Percentiles rank a stretch among this genome's conserved stretches.
Conservation (phyloP, 306 rosid species). For the Inga oerstediana region DNA sequence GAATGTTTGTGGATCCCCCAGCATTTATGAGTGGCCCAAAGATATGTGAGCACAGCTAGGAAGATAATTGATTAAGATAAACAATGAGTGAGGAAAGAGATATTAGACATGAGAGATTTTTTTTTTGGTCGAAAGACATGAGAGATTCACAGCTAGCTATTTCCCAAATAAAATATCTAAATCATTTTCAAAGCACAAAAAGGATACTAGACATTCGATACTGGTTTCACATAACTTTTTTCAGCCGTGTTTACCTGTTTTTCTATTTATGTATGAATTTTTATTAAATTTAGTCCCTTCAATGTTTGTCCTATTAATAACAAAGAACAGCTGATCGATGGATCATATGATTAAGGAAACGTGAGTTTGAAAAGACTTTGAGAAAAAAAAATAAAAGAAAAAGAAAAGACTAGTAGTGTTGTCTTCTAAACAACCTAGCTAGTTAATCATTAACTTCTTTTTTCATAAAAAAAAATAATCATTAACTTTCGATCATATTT, state of each 20-base stretch:
- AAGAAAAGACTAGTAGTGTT: neutral
- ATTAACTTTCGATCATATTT: neutral
- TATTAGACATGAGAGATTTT: neutral
- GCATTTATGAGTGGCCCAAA: constrained; percentile 3
- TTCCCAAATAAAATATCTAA: constrained; percentile 1
- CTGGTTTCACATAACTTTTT: neutral
- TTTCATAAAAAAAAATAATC: neutral
- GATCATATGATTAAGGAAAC: neutral
- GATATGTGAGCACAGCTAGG: neutral
- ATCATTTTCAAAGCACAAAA: neutral
- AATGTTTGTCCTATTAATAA: neutral
- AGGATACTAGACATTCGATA: neutral
- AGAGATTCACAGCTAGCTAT: neutral
- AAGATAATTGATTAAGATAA: neutral
- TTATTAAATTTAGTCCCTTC: neutral
- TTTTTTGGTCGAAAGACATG: no score
- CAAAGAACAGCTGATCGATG: neutral
- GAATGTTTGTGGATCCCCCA: constrained; percentile 13
- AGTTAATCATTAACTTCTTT: neutral
- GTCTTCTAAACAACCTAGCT: neutral
- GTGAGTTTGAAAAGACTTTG: neutral
- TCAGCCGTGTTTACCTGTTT: neutral
- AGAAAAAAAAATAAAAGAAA: no score
- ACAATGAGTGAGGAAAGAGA: neutral
- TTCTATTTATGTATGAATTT: neutral